A percentile compares a stretch with the other conserved stretches of the same genome.
Conservation (phyloP, 768 basidiomycete species). For the Xerocomus spinulosus region DNA sequence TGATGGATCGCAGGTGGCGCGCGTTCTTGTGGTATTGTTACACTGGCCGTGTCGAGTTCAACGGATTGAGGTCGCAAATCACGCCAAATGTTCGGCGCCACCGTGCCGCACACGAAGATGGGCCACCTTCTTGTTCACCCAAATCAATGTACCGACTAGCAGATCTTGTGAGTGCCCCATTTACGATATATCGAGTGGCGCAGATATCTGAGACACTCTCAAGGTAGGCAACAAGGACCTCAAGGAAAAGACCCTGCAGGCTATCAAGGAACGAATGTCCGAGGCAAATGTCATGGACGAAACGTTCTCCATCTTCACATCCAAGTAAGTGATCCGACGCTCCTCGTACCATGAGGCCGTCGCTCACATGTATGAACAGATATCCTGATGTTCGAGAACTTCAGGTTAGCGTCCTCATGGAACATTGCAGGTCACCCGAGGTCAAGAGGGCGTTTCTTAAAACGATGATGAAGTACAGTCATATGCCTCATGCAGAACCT, state of each 20-base stretch:
- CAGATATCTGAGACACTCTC: not conserved
- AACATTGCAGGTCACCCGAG: not conserved
- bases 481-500: slow-evolving; percentile 1
- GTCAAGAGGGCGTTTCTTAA: slow-evolving; percentile 1
- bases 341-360: not conserved
- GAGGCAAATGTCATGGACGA: slow-evolving; percentile 22
- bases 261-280: slow-evolving; percentile 15
- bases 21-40: slow-evolving; percentile 18
- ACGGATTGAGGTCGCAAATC: slow-evolving; percentile 11
- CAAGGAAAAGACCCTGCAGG: slow-evolving; percentile 14
- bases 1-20: slow-evolving; percentile 7
- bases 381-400: slow-evolving; percentile 4
- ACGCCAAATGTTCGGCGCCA: not conserved
- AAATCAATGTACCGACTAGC: slow-evolving; percentile 37
- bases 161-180: slow-evolving; percentile 20
- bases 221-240: slow-evolving; percentile 19
- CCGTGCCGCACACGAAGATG: not conserved
- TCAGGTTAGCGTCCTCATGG: slow-evolving; percentile 1
- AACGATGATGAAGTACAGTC: not conserved
- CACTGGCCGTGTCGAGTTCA: slow-evolving; percentile 12
- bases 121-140: slow-evolving; percentile 26
- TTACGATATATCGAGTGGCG: not conserved
- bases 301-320: slow-evolving; percentile 25
- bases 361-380: slow-evolving; percentile 3
- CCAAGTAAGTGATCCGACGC: slow-evolving; percentile 16